A percentile compares a stretch with the other conserved stretches of the same genome.
These are phyloP conservation scores for Paradendryphiella salina DNA, from an alignment of 2,329 filamentous ascomycete genomes.

Conservation along the genomic window DNA sequence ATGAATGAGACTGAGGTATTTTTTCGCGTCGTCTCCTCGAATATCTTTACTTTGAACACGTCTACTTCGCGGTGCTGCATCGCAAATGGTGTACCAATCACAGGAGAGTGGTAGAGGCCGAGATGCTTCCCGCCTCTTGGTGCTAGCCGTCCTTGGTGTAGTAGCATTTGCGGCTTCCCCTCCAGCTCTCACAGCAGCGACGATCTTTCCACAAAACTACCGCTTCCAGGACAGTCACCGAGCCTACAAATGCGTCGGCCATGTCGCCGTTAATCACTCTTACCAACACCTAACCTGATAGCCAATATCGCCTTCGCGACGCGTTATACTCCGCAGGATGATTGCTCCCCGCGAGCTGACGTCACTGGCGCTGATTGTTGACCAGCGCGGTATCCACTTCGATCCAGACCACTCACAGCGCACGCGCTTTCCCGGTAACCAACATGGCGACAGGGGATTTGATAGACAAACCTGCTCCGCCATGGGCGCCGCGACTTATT, in stretches of 20 bases:
- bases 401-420: constrained; percentile 15
- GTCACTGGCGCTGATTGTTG: constrained; percentile 34
- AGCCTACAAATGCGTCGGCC: not conserved
- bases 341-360: constrained; percentile 23
- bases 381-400: constrained; percentile 16
- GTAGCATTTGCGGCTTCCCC: not conserved
- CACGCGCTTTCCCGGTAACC: constrained; percentile 7
- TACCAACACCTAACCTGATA: not conserved
- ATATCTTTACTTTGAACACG: not conserved
- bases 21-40: constrained; percentile 3
- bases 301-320: not conserved
- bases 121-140: not conserved
- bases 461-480: constrained; percentile 27
- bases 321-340: not conserved
- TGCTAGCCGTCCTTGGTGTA: not conserved
- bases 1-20: not conserved
- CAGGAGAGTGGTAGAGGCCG: not conserved
- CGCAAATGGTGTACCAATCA: constrained; percentile 6
- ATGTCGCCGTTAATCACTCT: not conserved
- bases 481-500: constrained; percentile 4
- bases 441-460: constrained; percentile 14
- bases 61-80: not conserved
- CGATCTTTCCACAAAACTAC: constrained; percentile 5
- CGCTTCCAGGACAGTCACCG: not conserved
- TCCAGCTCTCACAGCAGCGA: constrained; percentile 5